phyloP scores from a whole-genome alignment of 2,329 filamentous ascomycete genomes.

The Aspergillus sp. region DNA sequence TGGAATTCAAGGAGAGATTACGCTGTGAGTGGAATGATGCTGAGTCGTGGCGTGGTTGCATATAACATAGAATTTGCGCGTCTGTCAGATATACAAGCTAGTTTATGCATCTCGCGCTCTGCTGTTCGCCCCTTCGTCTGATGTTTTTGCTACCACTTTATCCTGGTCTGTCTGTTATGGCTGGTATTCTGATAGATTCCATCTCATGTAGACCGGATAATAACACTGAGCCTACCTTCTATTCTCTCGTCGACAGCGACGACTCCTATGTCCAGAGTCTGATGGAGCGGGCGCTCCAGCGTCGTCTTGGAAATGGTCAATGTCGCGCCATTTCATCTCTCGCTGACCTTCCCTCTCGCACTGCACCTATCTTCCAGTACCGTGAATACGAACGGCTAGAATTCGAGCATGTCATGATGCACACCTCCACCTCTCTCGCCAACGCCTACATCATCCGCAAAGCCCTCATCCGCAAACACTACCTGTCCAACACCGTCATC shows the following conservation, averaged over 20 bases:
- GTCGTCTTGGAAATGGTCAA: conserved; percentile 57
- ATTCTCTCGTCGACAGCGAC: conserved; percentile 80
- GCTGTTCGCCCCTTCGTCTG: conserved; percentile 4
- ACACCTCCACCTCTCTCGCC: conserved; percentile 65
- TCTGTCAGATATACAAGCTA: conserved; percentile 29
- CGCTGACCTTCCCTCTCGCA: conserved; percentile 50
- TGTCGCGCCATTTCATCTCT: conserved; percentile 59
- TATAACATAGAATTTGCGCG: conserved; percentile 29
- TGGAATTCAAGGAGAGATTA: conserved; percentile 70
- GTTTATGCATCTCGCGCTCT: conserved; percentile 28
- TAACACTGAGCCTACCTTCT: conserved; percentile 50
- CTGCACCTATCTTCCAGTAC: conserved; percentile 70
- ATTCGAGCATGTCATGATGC: conserved; percentile 70
- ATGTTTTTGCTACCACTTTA: not conserved
- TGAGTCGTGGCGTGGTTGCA: conserved; percentile 24
- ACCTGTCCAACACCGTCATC: conserved; percentile 77
- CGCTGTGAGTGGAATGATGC: conserved; percentile 68
- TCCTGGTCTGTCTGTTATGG: conserved; percentile 18
- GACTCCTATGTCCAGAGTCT: conserved; percentile 88
- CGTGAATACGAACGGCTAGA: conserved; percentile 84
- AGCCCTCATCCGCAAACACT: conserved; percentile 94
- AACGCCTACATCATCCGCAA: conserved; percentile 97
- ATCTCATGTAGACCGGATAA: conserved; percentile 39
- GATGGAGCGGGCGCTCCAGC: conserved; percentile 70
- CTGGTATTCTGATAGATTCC: conserved; percentile 35